Conservation (phyloP, 345 rosid species). For the Euclidium syriacum region DNA sequence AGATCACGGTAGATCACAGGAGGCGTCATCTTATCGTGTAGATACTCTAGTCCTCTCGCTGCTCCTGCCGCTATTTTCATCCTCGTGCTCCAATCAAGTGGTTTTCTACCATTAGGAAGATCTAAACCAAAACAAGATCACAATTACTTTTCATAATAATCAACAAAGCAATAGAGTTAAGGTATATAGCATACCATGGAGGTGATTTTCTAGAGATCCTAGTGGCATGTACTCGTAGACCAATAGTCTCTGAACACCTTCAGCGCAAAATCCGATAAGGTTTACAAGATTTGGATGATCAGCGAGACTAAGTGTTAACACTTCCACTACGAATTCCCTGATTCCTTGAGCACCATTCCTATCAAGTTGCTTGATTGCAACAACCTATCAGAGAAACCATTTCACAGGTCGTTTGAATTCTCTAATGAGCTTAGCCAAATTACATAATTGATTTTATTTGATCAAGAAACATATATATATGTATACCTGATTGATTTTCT, state of each 20-base stretch:
- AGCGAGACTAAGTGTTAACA: constrained; percentile 59
- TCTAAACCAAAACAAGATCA: constrained; percentile 34
- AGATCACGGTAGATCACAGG: constrained; percentile 85
- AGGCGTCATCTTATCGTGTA: constrained; percentile 59
- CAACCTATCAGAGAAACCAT: constrained; percentile 36
- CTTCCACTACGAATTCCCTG: constrained; percentile 78
- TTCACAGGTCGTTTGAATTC: neutral
- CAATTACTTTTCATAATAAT: neutral
- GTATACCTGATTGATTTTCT: constrained; percentile 49
- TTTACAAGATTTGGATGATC: constrained; percentile 78
- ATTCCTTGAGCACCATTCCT: constrained; percentile 69
- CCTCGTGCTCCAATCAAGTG: constrained; percentile 63
- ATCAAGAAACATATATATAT: neutral
- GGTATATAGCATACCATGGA: constrained; percentile 44
- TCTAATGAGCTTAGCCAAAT: neutral
- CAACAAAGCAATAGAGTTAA: neutral
- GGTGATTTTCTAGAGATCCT: constrained; percentile 70
- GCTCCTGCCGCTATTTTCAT: constrained; percentile 88
- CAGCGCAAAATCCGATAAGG: constrained; percentile 78
- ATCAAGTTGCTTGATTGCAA: constrained; percentile 88
- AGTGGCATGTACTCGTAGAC: constrained; percentile 81
- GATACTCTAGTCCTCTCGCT: constrained; percentile 73
- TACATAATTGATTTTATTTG: neutral
- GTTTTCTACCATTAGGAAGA: constrained; percentile 32
- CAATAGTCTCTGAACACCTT: constrained; percentile 70